A percentile compares a stretch with the other conserved stretches of the same genome.
phyloP scores from a whole-genome alignment of 495 filamentous ascomycete genomes.

The Lophiotrema nucula region DNA sequence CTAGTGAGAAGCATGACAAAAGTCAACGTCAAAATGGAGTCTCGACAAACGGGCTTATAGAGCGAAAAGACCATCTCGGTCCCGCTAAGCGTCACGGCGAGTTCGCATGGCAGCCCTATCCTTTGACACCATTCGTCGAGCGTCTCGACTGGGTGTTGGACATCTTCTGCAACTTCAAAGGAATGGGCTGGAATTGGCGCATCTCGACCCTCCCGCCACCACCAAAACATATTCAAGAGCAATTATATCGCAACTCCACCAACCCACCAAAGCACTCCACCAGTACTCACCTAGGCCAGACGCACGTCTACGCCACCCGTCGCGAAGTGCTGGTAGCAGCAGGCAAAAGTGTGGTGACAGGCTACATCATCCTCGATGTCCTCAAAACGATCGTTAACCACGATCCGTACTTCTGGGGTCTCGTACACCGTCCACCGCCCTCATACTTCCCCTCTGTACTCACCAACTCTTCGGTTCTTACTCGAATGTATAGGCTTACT shows the following conservation, averaged over 20 bases:
- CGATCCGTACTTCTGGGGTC: slow-evolving; percentile 72
- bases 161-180: slow-evolving; percentile 66
- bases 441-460: slow-evolving; percentile 45
- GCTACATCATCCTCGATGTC: slow-evolving; percentile 65
- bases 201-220: slow-evolving; percentile 59
- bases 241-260: slow-evolving; percentile 40
- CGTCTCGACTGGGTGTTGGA: slow-evolving; percentile 73
- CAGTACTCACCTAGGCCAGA: slow-evolving; percentile 16
- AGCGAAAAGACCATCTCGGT: slow-evolving; percentile 11
- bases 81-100: slow-evolving; percentile 19
- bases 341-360: slow-evolving; percentile 47
- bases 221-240: slow-evolving; percentile 49
- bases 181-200: slow-evolving; percentile 77
- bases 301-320: slow-evolving; percentile 43
- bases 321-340: slow-evolving; percentile 49
- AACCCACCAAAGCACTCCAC: slow-evolving; percentile 29
- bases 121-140: slow-evolving; percentile 52
- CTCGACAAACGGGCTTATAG: not conserved
- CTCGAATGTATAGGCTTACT: slow-evolving; percentile 51
- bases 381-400: slow-evolving; percentile 63
- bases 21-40: not conserved
- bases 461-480: slow-evolving; percentile 37
- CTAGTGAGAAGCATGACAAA: not conserved
- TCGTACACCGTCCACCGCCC: slow-evolving; percentile 48
- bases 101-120: slow-evolving; percentile 70